Percentiles rank a stretch among this genome's conserved stretches.
These are phyloP conservation scores for Trichoderma brevicompactum DNA, from an alignment of 2,329 filamentous ascomycete genomes.

Conservation along the genomic window DNA sequence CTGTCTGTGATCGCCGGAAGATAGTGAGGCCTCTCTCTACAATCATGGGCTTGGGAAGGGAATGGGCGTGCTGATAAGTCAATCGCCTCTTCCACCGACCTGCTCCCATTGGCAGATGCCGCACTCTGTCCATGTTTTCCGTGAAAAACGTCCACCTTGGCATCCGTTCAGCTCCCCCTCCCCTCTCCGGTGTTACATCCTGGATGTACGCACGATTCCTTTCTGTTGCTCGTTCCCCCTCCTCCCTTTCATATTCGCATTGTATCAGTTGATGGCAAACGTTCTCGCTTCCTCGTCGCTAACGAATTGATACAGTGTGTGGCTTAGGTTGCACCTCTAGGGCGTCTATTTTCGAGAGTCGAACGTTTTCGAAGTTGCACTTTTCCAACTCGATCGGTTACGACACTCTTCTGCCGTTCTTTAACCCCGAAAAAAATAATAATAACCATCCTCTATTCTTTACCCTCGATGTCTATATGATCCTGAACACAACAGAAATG, in stretches of 20 bases:
- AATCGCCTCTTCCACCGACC: slow-evolving; percentile 7
- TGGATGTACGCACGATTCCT: slow-evolving; percentile 7
- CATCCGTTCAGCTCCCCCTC: slow-evolving; percentile 1
- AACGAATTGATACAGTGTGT: slow-evolving; percentile 21
- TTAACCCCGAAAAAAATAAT: slow-evolving; percentile 1
- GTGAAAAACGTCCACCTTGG: slow-evolving; percentile 15
- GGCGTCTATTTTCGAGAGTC: not conserved
- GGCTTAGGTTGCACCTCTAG: slow-evolving; percentile 3
- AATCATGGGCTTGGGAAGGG: not conserved
- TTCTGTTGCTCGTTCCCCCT: not conserved
- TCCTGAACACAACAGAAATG: slow-evolving; percentile 52
- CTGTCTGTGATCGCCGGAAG: slow-evolving; percentile 19
- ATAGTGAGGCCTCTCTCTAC: slow-evolving; percentile 22
- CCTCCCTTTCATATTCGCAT: not conserved
- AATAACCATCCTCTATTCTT: slow-evolving; percentile 9
- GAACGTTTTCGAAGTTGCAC: not conserved
- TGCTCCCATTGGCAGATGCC: slow-evolving; percentile 1
- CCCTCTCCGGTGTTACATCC: slow-evolving; percentile 20
- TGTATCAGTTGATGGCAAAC: not conserved
- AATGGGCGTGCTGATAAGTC: slow-evolving; percentile 1
- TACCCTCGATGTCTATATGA: slow-evolving; percentile 25
- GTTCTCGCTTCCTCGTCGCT: slow-evolving; percentile 7
- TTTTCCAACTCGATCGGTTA: not conserved
- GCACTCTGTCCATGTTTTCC: slow-evolving; percentile 1
- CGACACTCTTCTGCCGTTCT: slow-evolving; percentile 28